Conservation (phyloP, 495 filamentous ascomycete genomes). For the Amniculicola lignicola region DNA sequence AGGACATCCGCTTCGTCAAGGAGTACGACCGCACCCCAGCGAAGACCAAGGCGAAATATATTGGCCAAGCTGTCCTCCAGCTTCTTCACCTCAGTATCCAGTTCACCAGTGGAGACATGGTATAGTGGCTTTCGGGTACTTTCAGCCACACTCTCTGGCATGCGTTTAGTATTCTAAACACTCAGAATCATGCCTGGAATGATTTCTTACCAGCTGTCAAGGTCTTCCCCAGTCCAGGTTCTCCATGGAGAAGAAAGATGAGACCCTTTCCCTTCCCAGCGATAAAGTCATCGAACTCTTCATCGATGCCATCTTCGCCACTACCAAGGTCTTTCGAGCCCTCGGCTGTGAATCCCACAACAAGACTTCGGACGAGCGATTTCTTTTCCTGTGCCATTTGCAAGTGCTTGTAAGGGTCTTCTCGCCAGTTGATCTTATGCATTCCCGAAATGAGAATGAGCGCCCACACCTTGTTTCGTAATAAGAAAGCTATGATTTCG, state of each 20-base stretch:
- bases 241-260: slow-evolving; percentile 19
- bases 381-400: too few species aligned
- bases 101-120: slow-evolving; percentile 13
- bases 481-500: too few species aligned
- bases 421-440: too few species aligned
- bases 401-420: too few species aligned
- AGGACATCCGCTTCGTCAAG: slow-evolving; percentile 41
- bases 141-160: slow-evolving; percentile 20
- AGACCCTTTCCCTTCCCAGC: slow-evolving; percentile 17
- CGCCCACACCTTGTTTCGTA: too few species aligned
- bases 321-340: too few species aligned
- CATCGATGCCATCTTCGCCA: too few species aligned
- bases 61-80: not conserved
- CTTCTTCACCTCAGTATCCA: not conserved
- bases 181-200: not conserved
- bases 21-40: slow-evolving; percentile 36
- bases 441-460: too few species aligned
- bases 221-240: slow-evolving; percentile 22
- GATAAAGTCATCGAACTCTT: slow-evolving; percentile 17
- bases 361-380: too few species aligned
- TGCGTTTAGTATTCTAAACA: not conserved
- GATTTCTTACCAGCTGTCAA: slow-evolving; percentile 7
- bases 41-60: slow-evolving; percentile 5
- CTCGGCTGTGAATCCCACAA: too few species aligned
- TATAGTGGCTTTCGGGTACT: slow-evolving; percentile 22